A percentile compares a stretch with the other conserved stretches of the same genome.
phyloP scores from a whole-genome alignment of 2,329 filamentous ascomycete species.

The Aspergillus pseudoviridinutans region DNA sequence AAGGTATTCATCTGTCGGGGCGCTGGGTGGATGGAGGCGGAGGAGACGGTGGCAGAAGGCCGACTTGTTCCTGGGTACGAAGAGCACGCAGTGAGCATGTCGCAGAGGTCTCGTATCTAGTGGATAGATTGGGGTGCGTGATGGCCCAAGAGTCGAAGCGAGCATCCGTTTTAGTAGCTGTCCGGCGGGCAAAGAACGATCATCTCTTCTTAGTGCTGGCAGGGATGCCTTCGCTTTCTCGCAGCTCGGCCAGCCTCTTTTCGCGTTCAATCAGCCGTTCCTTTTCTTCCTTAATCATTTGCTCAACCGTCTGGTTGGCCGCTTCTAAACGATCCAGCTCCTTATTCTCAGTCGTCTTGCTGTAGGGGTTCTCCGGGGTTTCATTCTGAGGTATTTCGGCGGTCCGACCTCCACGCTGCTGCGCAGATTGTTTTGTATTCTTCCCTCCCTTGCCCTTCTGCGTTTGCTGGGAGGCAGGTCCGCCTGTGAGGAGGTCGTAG shows the following conservation, averaged over 20 bases:
- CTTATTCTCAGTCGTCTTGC: conserved; percentile 64
- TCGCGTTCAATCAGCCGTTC: conserved; percentile 58
- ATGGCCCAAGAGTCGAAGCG: background rate
- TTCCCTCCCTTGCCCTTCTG: conserved; percentile 58
- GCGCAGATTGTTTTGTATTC: conserved; percentile 44
- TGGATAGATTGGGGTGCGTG: background rate
- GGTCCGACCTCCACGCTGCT: conserved; percentile 57
- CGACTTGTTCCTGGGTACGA: background rate
- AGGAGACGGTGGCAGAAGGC: background rate
- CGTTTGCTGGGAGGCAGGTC: conserved; percentile 48
- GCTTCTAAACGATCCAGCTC: conserved; percentile 62
- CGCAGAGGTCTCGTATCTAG: background rate
- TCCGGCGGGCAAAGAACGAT: conserved; percentile 5
- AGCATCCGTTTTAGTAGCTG: background rate
- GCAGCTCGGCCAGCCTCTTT: conserved; percentile 52
- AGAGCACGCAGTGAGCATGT: background rate
- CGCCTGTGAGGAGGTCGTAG: conserved; percentile 78
- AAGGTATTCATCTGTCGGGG: background rate
- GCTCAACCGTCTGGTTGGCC: conserved; percentile 57
- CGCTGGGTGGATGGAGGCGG: background rate
- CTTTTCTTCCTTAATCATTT: conserved; percentile 62
- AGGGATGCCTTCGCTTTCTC: conserved; percentile 42
- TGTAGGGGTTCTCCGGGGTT: conserved; percentile 67
- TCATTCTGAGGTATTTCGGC: conserved; percentile 70
- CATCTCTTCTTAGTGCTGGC: conserved; percentile 41